Percentiles rank a stretch among this genome's conserved stretches.
These are phyloP conservation scores for Meyerozyma guilliermondii DNA, from an alignment of 1,139 yeast genomes.

Conservation along the genomic window DNA sequence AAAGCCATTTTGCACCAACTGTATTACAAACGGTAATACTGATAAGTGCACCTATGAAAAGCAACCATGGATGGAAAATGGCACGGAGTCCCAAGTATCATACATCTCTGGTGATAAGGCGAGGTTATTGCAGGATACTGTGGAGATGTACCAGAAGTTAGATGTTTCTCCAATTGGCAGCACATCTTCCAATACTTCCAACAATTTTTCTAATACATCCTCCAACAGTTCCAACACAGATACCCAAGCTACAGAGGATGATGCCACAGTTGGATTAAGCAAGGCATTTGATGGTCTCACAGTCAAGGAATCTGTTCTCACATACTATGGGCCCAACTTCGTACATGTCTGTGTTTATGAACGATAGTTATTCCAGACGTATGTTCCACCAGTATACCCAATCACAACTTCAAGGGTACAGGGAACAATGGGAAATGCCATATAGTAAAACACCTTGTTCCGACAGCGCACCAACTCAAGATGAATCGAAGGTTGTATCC, in stretches of 20 bases:
- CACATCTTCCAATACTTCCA: not conserved
- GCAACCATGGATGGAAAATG: constrained; percentile 8
- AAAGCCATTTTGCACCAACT: constrained; percentile 22
- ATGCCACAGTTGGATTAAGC: constrained; percentile 27
- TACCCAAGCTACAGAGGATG: constrained; percentile 9
- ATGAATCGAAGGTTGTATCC: not conserved
- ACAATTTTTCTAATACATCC: too few relatives aligned
- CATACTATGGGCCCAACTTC: constrained; percentile 41
- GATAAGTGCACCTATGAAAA: constrained; percentile 20
- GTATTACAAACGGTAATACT: constrained; percentile 15
- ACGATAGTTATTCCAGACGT: constrained; percentile 25
- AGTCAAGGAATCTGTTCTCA: constrained; percentile 32
- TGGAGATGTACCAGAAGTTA: constrained; percentile 21
- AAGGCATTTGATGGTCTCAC: constrained; percentile 30
- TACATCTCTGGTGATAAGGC: constrained; percentile 17
- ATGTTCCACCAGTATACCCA: constrained; percentile 15
- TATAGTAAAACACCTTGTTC: constrained; percentile 8
- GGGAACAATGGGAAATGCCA: constrained; percentile 16
- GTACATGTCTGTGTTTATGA: constrained; percentile 26
- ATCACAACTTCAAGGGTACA: constrained; percentile 7
- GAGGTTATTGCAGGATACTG: constrained; percentile 17
- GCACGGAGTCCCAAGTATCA: not conserved
- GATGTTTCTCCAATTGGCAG: not conserved
- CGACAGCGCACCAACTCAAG: constrained; percentile 2
- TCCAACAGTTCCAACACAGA: too few relatives aligned